Base-by-base conservation (phyloP, 2,329 filamentous ascomycete genomes). In the Diaporthe helianthi region DNA sequence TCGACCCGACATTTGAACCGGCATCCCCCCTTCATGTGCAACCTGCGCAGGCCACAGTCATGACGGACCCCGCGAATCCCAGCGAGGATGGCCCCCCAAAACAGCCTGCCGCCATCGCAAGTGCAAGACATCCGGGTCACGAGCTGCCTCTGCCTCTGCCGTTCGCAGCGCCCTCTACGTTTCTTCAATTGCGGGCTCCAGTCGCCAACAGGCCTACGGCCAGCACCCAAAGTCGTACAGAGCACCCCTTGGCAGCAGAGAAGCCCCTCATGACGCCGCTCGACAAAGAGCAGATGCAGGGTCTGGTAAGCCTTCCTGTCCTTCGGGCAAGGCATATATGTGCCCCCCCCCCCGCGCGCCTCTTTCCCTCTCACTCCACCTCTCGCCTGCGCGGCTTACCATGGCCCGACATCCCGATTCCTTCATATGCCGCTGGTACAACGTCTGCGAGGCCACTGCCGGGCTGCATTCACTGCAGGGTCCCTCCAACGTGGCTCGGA, bases 271-370 rank as follows among this genome's bases (percentile, higher is more conserved):
- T 84, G 79, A 90, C 85, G 75, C 85, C 87, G 71, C 83, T 92
- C 69, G 92, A 95, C 79, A 89, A 86, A 82, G 92, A 94, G 78
- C 92, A 94, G 82, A 85, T 90, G 76, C 90, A 93, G 78, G 92
- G 91, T 75, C 84, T 95, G 85, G 92, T 94, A 83, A 83, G 91
- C 58, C 64, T 65, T 58, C 41, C 47, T 17, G 31, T 12, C 46
- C 53, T 41, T 55, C 49, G 52, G 58, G 22, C 68, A 64, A 74
- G 71, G 71, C 71, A 71, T 52, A n/a, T 36, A n/a, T 38, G 36
- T n/a, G n/a, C n/a, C n/a, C 36, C 36, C 68, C 46, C 29, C 67
- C 33, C 31, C 55, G 52, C 41, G 54, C 41, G 46, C 44, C 22
- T 64, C 19, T 29, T 68, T 69, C 70, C 64, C 68, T 68, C 49